Percentiles rank a stretch among this genome's conserved stretches.
Evolutionary conservation across 2,329 filamentous ascomycete genomes (phyloP).

Genomic region (Pyricularia grisea): DNA sequence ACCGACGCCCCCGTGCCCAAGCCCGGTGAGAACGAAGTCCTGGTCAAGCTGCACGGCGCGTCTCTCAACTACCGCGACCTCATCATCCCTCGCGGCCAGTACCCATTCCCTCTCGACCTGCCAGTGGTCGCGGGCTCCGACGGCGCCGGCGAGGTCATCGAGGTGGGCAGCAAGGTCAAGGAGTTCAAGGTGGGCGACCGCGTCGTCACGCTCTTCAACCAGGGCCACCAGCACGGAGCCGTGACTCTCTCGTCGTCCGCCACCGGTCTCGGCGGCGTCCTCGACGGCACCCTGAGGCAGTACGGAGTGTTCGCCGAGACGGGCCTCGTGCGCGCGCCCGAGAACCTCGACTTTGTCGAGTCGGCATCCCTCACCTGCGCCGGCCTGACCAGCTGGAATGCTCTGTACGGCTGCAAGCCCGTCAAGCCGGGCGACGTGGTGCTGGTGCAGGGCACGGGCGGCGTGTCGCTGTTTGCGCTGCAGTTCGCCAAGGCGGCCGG

Average conservation of each 20-base stretch:
- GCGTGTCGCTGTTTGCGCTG: slow-evolving; percentile 57
- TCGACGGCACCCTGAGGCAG: slow-evolving; percentile 60
- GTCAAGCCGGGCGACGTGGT: slow-evolving; percentile 48
- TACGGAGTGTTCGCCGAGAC: slow-evolving; percentile 59
- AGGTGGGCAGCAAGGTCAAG: slow-evolving; percentile 37
- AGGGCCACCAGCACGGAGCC: slow-evolving; percentile 37
- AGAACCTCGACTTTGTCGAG: slow-evolving; percentile 41
- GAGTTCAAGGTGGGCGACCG: slow-evolving; percentile 42
- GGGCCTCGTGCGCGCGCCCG: slow-evolving; percentile 56
- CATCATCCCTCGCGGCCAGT: slow-evolving; percentile 37
- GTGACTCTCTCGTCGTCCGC: slow-evolving; percentile 21
- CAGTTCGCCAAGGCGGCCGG: slow-evolving; percentile 40
- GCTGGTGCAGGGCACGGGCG: slow-evolving; percentile 62
- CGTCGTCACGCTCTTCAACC: slow-evolving; percentile 53
- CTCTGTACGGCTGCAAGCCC: slow-evolving; percentile 45
- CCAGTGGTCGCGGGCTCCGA: slow-evolving; percentile 42
- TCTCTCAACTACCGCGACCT: slow-evolving; percentile 48
- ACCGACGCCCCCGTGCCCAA: slow-evolving; percentile 45
- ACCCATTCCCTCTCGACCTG: slow-evolving; percentile 30
- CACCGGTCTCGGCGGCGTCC: slow-evolving; percentile 56
- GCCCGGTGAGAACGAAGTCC: slow-evolving; percentile 60
- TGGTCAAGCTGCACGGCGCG: slow-evolving; percentile 52
- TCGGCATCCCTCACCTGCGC: slow-evolving; percentile 49
- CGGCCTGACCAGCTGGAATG: slow-evolving; percentile 57
- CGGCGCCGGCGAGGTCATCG: slow-evolving; percentile 42